Conservation (phyloP, 2,329 filamentous ascomycete species). For the Penicillium thymicola region DNA sequence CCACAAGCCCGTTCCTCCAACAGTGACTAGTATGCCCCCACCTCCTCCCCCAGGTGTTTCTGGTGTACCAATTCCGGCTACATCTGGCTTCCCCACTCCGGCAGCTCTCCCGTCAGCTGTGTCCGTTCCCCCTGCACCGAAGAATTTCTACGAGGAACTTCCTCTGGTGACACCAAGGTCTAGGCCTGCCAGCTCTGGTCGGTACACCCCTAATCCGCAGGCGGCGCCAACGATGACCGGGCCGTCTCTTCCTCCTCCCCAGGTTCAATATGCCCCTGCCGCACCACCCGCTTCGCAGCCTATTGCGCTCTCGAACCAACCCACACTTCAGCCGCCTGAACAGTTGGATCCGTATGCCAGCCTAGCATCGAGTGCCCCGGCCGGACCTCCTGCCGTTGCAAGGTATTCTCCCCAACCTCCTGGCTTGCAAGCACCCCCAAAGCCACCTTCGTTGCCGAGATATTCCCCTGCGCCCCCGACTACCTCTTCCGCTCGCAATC, state of each 20-base stretch:
- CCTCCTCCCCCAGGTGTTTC: conserved; percentile 63
- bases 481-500: conserved; percentile 29
- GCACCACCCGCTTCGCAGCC: conserved; percentile 21
- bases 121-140: conserved; percentile 25
- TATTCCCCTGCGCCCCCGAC: conserved; percentile 48
- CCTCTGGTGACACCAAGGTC: conserved; percentile 58
- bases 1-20: conserved; percentile 52
- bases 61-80: conserved; percentile 41
- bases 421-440: conserved; percentile 29
- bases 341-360: conserved; percentile 32
- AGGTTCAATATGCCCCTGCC: conserved; percentile 13
- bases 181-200: conserved; percentile 51
- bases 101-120: conserved; percentile 14
- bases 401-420: conserved; percentile 44
- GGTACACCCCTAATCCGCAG: conserved; percentile 40
- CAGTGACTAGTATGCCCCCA: conserved; percentile 46
- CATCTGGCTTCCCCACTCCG: conserved; percentile 16
- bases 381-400: conserved; percentile 32
- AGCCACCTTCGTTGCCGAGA: conserved; percentile 38
- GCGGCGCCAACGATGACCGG: conserved; percentile 18
- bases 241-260: not conserved
- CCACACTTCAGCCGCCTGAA: conserved; percentile 33
- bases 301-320: conserved; percentile 14
- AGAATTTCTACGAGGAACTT: conserved; percentile 74
- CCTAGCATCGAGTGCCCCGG: conserved; percentile 27